A percentile compares a stretch with the other conserved stretches of the same genome.
These are phyloP conservation scores for Kodamaea jinghongensis DNA, from an alignment of 805 yeast genomes.

Conservation along the genomic window DNA sequence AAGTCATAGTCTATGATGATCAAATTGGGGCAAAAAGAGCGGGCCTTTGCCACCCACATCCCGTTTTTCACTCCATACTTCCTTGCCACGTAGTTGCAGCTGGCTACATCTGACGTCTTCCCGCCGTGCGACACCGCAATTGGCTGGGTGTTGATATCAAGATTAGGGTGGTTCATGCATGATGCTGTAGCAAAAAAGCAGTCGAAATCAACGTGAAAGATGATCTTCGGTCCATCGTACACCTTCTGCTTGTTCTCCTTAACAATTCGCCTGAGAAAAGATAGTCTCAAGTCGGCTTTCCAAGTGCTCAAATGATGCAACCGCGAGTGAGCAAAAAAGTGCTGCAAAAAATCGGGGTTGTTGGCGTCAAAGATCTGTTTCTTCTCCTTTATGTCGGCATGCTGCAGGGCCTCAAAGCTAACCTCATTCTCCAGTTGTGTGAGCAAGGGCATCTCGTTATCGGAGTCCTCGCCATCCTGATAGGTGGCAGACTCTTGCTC, in stretches of 20 bases:
- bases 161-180: slow-evolving; percentile 51
- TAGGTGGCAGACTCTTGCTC: not conserved
- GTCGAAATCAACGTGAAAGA: slow-evolving; percentile 88
- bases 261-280: slow-evolving; percentile 52
- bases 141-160: slow-evolving; percentile 49
- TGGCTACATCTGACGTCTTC: slow-evolving; percentile 73
- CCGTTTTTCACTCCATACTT: slow-evolving; percentile 79
- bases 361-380: slow-evolving; percentile 51
- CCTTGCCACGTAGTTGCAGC: slow-evolving; percentile 89
- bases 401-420: slow-evolving; percentile 10
- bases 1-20: slow-evolving; percentile 70
- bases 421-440: too few species aligned
- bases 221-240: slow-evolving; percentile 21
- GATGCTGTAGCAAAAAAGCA: slow-evolving; percentile 92
- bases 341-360: slow-evolving; percentile 70
- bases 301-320: slow-evolving; percentile 85
- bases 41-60: slow-evolving; percentile 80
- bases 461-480: slow-evolving; percentile 4
- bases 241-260: slow-evolving; percentile 13
- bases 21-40: slow-evolving; percentile 61
- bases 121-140: slow-evolving; percentile 66
- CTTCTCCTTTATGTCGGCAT: slow-evolving; percentile 2
- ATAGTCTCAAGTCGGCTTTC: slow-evolving; percentile 70
- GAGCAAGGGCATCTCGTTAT: slow-evolving; percentile 10
- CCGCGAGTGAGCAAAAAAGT: slow-evolving; percentile 77